These are phyloP conservation scores for Ophiostoma piceae DNA, from an alignment of 2,329 filamentous ascomycete species.

Conservation along the genomic window DNA sequence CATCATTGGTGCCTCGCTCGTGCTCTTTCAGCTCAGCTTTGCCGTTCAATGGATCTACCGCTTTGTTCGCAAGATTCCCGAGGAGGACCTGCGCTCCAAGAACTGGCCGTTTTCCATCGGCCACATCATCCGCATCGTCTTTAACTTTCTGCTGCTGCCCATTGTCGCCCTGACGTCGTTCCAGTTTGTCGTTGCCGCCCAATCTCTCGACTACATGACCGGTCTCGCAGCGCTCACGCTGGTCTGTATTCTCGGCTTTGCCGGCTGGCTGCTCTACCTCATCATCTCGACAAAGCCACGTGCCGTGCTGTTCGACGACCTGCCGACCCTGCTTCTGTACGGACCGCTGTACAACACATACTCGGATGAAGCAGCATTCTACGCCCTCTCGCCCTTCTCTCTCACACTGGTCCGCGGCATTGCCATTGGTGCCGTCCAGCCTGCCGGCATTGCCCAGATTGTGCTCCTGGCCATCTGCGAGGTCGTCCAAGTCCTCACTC, in stretches of 20 bases:
- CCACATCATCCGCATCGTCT: conserved; percentile 76
- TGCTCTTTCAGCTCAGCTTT: conserved; percentile 73
- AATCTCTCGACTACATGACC: conserved; percentile 65
- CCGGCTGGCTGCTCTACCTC: conserved; percentile 71
- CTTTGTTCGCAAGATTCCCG: conserved; percentile 62
- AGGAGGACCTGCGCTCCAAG: conserved; percentile 85
- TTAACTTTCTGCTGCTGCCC: conserved; percentile 88
- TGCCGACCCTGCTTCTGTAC: conserved; percentile 82
- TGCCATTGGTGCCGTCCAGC: conserved; percentile 86
- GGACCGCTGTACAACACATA: conserved; percentile 97
- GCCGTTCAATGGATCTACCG: conserved; percentile 70
- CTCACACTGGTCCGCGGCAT: conserved; percentile 82
- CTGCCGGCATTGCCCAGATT: conserved; percentile 87
- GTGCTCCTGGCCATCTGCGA: conserved; percentile 91
- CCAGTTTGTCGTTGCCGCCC: conserved; percentile 71
- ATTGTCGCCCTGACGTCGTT: conserved; percentile 84
- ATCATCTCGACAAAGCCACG: conserved; percentile 77
- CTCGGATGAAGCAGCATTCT: conserved; percentile 85
- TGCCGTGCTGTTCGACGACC: conserved; percentile 85
- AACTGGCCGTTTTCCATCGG: conserved; percentile 83
- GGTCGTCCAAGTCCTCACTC: conserved; percentile 78
- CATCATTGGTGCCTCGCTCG: conserved; percentile 62
- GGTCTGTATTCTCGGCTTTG: conserved; percentile 65
- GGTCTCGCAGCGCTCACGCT: conserved; percentile 71
- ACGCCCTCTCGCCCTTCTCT: conserved; percentile 79